A percentile compares a stretch with the other conserved stretches of the same genome.
Evolutionary conservation across 2,329 filamentous ascomycete genomes (phyloP).

Genomic region (Claviceps sp.): DNA sequence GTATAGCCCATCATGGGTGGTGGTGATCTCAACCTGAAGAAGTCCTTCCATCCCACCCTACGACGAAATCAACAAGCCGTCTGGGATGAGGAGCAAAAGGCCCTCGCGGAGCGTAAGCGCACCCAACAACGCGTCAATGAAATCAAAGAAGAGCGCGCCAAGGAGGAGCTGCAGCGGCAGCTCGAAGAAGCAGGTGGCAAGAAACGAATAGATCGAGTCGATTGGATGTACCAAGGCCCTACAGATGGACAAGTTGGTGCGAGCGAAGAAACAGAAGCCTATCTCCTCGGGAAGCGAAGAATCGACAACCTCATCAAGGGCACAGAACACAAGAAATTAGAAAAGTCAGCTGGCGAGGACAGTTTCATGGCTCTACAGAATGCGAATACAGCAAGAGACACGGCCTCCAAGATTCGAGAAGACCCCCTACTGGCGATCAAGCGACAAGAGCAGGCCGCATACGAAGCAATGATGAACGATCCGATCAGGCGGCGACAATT

Average conservation of each 20-base stretch:
- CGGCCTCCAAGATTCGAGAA: slow-evolving; percentile 71
- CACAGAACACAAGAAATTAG: slow-evolving; percentile 65
- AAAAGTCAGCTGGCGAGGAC: slow-evolving; percentile 56
- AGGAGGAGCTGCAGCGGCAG: slow-evolving; percentile 81
- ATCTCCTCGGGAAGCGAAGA: slow-evolving; percentile 79
- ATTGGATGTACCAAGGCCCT: slow-evolving; percentile 97
- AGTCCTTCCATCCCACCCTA: slow-evolving; percentile 85
- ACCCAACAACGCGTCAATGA: slow-evolving; percentile 87
- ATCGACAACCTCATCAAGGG: slow-evolving; percentile 75
- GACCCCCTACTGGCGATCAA: slow-evolving; percentile 91
- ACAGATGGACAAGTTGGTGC: slow-evolving; percentile 62
- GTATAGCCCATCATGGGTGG: slow-evolving; percentile 58
- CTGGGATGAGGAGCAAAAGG: slow-evolving; percentile 84
- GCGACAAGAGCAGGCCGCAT: slow-evolving; percentile 73
- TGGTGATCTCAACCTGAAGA: slow-evolving; percentile 89
- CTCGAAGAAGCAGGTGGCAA: slow-evolving; percentile 79
- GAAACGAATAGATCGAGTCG: slow-evolving; percentile 70
- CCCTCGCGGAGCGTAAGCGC: slow-evolving; percentile 86
- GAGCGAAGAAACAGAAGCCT: slow-evolving; percentile 84
- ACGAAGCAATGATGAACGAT: slow-evolving; percentile 69
- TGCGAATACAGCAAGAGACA: slow-evolving; percentile 66
- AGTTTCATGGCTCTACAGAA: slow-evolving; percentile 48
- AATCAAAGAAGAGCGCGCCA: slow-evolving; percentile 81
- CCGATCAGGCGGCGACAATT: slow-evolving; percentile 55
- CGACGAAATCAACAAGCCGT: slow-evolving; percentile 84